Evolutionary conservation across 371 early-diverging fungal genomes (phyloP).

Genomic region (Mucor irregularis): DNA sequence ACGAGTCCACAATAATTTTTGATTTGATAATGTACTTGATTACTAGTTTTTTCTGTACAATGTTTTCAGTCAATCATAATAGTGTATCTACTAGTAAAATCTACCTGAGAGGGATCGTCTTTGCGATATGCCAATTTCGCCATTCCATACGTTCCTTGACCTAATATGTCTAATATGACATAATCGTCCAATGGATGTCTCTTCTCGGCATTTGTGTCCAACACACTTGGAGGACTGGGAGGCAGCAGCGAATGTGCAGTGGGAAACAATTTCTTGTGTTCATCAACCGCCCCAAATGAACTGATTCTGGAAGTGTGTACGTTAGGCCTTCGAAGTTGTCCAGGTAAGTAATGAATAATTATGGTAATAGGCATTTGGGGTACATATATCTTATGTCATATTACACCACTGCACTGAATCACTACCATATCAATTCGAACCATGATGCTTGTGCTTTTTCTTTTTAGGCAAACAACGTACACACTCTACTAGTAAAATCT

Average conservation of each 20-base stretch:
- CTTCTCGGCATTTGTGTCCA: slow-evolving; percentile 11
- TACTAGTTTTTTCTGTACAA: slow-evolving; percentile 44
- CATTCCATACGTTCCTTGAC: slow-evolving; percentile 71
- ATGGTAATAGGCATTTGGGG: too few relatives aligned
- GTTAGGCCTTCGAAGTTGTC: not conserved
- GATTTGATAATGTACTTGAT: slow-evolving; percentile 70
- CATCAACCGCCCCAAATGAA: slow-evolving; percentile 14
- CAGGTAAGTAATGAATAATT: too few relatives aligned
- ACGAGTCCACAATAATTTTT: slow-evolving; percentile 65
- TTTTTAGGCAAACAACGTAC: too few relatives aligned
- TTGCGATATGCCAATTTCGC: slow-evolving; percentile 55
- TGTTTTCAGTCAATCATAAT: not conserved
- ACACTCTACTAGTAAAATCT: too few relatives aligned
- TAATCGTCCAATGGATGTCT: slow-evolving; percentile 49
- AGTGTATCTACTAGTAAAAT: not conserved
- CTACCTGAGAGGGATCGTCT: slow-evolving; percentile 53
- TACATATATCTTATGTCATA: too few relatives aligned
- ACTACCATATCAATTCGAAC: too few relatives aligned
- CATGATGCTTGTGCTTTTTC: too few relatives aligned
- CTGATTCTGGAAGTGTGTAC: slow-evolving; percentile 8
- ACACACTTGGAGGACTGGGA: not conserved
- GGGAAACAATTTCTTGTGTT: slow-evolving; percentile 4
- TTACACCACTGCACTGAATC: too few relatives aligned
- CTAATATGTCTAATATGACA: slow-evolving; percentile 55
- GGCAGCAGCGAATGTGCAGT: not conserved